Percentiles rank a stretch among this genome's conserved stretches.
Conservation (phyloP, 495 filamentous ascomycete species). For the Stereocaulon alpinum region DNA sequence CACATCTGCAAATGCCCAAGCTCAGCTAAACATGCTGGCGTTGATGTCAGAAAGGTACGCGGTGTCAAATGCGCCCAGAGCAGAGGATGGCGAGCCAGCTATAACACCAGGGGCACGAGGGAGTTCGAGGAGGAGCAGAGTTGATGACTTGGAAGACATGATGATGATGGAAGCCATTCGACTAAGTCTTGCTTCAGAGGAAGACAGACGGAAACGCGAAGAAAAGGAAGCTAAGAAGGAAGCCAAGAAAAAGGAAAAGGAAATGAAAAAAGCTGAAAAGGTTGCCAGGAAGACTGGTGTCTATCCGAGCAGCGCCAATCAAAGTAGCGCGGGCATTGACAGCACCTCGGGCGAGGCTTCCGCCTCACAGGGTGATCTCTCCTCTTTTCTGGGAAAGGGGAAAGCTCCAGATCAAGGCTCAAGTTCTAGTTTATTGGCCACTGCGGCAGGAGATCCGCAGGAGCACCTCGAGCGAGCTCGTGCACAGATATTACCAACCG, state of each 20-base stretch:
- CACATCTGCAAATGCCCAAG: slow-evolving; percentile 31
- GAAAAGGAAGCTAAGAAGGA: slow-evolving; percentile 75
- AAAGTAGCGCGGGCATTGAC: slow-evolving; percentile 24
- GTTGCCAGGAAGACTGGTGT: slow-evolving; percentile 51
- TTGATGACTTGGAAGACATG: slow-evolving; percentile 90
- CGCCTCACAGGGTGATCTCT: slow-evolving; percentile 21
- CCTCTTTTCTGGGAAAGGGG: slow-evolving; percentile 51
- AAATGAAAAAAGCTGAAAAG: slow-evolving; percentile 69
- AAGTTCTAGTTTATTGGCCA: background rate
- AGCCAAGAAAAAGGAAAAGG: slow-evolving; percentile 72
- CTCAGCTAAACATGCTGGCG: slow-evolving; percentile 42
- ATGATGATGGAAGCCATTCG: slow-evolving; percentile 98
- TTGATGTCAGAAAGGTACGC: slow-evolving; percentile 40
- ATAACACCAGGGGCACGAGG: slow-evolving; percentile 42
- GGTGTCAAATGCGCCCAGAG: slow-evolving; percentile 28
- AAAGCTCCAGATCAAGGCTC: slow-evolving; percentile 43
- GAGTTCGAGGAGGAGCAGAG: slow-evolving; percentile 51
- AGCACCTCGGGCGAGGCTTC: slow-evolving; percentile 34
- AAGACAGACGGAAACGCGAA: slow-evolving; percentile 71
- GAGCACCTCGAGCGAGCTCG: slow-evolving; percentile 23
- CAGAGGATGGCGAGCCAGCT: slow-evolving; percentile 33
- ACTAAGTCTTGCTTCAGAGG: slow-evolving; percentile 77
- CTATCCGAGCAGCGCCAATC: slow-evolving; percentile 33
- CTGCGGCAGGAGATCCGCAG: slow-evolving; percentile 13
- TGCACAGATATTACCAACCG: slow-evolving; percentile 21